Conservation (phyloP, 169 alveolate genomes). For the Besnoitia besnoiti region DNA sequence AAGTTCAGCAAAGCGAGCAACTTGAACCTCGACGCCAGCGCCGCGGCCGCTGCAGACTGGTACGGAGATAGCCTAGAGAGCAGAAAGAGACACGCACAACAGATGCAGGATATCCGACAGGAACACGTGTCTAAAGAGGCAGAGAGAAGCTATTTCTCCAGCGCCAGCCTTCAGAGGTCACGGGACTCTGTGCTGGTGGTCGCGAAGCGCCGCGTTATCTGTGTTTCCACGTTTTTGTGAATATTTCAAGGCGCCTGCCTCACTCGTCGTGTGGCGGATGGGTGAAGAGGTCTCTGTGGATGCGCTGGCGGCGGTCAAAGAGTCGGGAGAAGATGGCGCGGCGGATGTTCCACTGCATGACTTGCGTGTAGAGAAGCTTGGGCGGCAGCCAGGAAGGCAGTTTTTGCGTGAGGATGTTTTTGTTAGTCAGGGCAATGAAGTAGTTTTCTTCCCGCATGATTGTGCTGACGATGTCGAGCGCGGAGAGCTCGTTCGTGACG, state of each 20-base stretch:
- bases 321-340: constrained; percentile 1
- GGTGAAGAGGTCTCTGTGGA: background rate
- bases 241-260: background rate
- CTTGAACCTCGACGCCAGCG: constrained; percentile 28
- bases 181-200: too few relatives aligned
- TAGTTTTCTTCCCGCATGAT: constrained; percentile 74
- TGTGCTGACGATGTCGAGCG: constrained; percentile 65
- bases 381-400: constrained; percentile 40
- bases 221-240: background rate
- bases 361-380: constrained; percentile 44
- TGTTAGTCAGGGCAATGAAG: constrained; percentile 69
- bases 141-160: too few relatives aligned
- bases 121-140: too few relatives aligned
- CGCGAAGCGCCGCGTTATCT: background rate
- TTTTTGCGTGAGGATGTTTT: constrained; percentile 31
- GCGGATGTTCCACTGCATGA: constrained; percentile 47
- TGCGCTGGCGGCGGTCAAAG: constrained; percentile 7
- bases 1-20: constrained; percentile 1
- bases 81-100: background rate
- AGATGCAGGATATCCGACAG: too few relatives aligned
- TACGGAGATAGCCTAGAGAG: constrained; percentile 11
- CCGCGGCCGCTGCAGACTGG: constrained; percentile 37
- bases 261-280: background rate
- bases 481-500: constrained; percentile 63
- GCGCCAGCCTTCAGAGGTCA: too few relatives aligned